Conservation (phyloP, 495 filamentous ascomycete genomes). For the Tricharina praecox region DNA sequence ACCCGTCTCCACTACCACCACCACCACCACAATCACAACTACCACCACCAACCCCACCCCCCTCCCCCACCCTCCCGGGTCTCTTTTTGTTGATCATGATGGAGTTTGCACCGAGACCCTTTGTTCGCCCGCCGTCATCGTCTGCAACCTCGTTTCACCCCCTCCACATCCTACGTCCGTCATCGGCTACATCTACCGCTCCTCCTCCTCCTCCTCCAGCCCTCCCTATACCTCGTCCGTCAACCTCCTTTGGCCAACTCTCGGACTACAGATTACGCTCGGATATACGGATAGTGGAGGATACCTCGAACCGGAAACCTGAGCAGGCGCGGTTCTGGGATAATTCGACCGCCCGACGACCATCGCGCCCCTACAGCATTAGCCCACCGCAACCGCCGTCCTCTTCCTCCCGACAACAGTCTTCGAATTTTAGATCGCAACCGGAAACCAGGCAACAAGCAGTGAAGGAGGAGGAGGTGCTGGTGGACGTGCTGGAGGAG, state of each 20-base stretch:
- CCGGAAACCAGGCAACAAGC: too few relatives aligned
- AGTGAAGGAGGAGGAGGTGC: too few relatives aligned
- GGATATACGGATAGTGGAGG: not conserved
- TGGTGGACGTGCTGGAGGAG: constrained; percentile 20
- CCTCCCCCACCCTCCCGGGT: not conserved
- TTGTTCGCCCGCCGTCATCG: not conserved
- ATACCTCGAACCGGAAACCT: not conserved
- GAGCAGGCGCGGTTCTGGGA: not conserved
- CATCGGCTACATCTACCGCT: not conserved
- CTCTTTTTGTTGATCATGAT: constrained; percentile 4
- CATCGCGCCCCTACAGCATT: constrained; percentile 23
- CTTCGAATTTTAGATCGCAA: constrained; percentile 14
- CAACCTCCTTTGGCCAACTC: constrained; percentile 7
- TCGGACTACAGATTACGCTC: constrained; percentile 10
- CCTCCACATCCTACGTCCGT: not conserved
- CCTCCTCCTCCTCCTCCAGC: not conserved
- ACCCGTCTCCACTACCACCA: too few relatives aligned
- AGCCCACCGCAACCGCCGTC: constrained; percentile 13
- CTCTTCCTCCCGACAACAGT: constrained; percentile 9
- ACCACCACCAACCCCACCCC: not conserved
- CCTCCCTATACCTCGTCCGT: not conserved
- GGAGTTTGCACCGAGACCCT: constrained; percentile 3
- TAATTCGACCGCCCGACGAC: not conserved
- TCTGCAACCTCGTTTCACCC: not conserved
- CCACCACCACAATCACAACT: too few relatives aligned